phyloP scores from a whole-genome alignment of 352 stramenopile species.

The Pythium folliculosum region DNA sequence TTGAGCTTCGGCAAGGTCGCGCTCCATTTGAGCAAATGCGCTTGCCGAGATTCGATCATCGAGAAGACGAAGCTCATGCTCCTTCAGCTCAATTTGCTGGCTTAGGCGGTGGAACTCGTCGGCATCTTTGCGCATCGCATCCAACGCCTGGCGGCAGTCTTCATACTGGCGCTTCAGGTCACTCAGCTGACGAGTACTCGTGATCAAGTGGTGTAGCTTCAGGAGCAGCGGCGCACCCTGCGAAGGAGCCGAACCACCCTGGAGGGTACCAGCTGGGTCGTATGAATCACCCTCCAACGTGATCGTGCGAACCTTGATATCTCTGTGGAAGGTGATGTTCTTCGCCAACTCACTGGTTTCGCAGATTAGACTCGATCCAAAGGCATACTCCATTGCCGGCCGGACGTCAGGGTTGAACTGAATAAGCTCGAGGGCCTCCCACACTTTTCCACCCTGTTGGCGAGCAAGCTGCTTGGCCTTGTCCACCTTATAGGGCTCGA shows the following conservation, averaged over 20 bases:
- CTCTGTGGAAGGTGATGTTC: constrained; percentile 83
- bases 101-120: constrained; percentile 71
- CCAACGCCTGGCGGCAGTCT: constrained; percentile 53
- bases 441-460: constrained; percentile 89
- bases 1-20: constrained; percentile 64
- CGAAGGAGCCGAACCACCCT: constrained; percentile 85
- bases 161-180: constrained; percentile 74
- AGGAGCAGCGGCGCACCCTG: constrained; percentile 75
- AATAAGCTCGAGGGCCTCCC: constrained; percentile 96
- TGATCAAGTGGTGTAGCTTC: constrained; percentile 82
- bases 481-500: constrained; percentile 76
- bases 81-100: constrained; percentile 82
- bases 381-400: constrained; percentile 97
- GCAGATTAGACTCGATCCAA: constrained; percentile 98
- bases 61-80: constrained; percentile 77
- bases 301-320: constrained; percentile 96
- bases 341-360: constrained; percentile 92
- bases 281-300: constrained; percentile 99
- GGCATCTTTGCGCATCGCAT: constrained; percentile 77
- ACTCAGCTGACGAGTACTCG: constrained; percentile 60
- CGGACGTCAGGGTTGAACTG: constrained; percentile 95
- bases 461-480: constrained; percentile 85
- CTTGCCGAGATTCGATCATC: constrained; percentile 82
- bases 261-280: constrained; percentile 97
- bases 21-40: constrained; percentile 76